These are phyloP conservation scores for Fonsecaea monophora DNA, from an alignment of 2,329 filamentous ascomycete species.

Conservation along the genomic window DNA sequence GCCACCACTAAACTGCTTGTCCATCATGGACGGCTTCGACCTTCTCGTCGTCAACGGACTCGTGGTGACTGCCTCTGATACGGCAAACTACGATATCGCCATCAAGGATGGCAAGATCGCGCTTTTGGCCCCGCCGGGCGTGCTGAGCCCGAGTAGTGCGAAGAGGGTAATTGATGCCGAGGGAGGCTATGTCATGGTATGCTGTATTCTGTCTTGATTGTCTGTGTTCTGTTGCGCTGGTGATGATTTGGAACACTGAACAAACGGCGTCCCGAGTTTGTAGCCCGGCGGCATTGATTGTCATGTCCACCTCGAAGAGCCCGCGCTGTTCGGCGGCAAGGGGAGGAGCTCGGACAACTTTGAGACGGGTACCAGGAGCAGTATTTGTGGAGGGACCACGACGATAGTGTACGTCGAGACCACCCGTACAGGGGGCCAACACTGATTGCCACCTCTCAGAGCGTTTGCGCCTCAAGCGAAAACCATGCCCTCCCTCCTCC, in stretches of 20 bases:
- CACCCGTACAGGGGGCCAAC: neutral
- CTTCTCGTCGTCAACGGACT: slow-evolving; percentile 54
- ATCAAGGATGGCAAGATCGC: slow-evolving; percentile 54
- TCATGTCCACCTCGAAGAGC: slow-evolving; percentile 56
- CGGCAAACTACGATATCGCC: slow-evolving; percentile 52
- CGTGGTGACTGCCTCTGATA: slow-evolving; percentile 53
- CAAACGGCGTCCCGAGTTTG: neutral
- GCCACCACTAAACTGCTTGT: neutral
- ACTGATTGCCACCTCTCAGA: slow-evolving; percentile 17
- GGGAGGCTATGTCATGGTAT: slow-evolving; percentile 51
- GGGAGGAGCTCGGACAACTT: slow-evolving; percentile 54
- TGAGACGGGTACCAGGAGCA: slow-evolving; percentile 54
- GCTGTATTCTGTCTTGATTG: neutral
- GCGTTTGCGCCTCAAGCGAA: slow-evolving; percentile 58
- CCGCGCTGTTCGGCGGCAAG: slow-evolving; percentile 54
- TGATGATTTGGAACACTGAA: neutral
- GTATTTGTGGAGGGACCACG: slow-evolving; percentile 58
- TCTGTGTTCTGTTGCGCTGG: neutral
- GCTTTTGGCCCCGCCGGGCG: slow-evolving; percentile 49
- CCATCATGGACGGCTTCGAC: slow-evolving; percentile 44
- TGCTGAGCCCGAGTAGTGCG: slow-evolving; percentile 43
- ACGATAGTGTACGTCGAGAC: slow-evolving; percentile 48
- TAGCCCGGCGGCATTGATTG: slow-evolving; percentile 56
- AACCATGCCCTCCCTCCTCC: slow-evolving; percentile 53
- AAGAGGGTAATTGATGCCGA: slow-evolving; percentile 51